These are phyloP conservation scores for Lagenidium sp. DNA, from an alignment of 352 stramenopile genomes.

Conservation along the genomic window DNA sequence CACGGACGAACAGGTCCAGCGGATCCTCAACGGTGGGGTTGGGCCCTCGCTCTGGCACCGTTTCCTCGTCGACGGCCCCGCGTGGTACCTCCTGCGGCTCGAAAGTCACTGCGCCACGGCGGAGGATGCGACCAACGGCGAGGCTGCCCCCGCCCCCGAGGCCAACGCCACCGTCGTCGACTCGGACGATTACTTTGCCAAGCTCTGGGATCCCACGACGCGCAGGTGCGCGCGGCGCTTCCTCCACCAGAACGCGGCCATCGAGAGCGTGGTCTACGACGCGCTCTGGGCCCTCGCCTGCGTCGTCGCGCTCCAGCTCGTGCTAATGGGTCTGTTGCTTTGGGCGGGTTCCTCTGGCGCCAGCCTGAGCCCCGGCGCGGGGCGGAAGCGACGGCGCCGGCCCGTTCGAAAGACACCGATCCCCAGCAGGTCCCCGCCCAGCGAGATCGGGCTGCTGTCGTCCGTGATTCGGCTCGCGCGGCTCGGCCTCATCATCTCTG, in stretches of 20 bases:
- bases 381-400: not conserved
- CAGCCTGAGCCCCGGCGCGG: not conserved
- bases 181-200: constrained; percentile 22
- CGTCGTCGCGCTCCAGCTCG: constrained; percentile 4
- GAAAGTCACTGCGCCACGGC: constrained; percentile 15
- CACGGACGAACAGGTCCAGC: constrained; percentile 6
- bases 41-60: constrained; percentile 33
- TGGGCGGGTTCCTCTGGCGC: constrained; percentile 4
- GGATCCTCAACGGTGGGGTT: constrained; percentile 29
- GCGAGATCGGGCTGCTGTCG: no score
- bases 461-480: no score
- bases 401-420: no score
- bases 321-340: constrained; percentile 3
- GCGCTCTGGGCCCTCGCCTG: not conserved
- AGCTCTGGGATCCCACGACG: constrained; percentile 6
- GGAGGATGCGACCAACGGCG: no score
- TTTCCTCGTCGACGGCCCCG: constrained; percentile 36
- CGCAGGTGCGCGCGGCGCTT: not conserved
- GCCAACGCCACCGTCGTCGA: constrained; percentile 6
- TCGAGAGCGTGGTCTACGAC: constrained; percentile 3
- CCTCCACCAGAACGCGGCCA: constrained; percentile 1
- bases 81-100: constrained; percentile 34
- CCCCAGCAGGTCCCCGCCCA: no score
- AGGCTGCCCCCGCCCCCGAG: no score
- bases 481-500: constrained; percentile 3